These are phyloP conservation scores for Hyaloscypha bicolor DNA, from an alignment of 495 filamentous ascomycete species.

Conservation along the genomic window DNA sequence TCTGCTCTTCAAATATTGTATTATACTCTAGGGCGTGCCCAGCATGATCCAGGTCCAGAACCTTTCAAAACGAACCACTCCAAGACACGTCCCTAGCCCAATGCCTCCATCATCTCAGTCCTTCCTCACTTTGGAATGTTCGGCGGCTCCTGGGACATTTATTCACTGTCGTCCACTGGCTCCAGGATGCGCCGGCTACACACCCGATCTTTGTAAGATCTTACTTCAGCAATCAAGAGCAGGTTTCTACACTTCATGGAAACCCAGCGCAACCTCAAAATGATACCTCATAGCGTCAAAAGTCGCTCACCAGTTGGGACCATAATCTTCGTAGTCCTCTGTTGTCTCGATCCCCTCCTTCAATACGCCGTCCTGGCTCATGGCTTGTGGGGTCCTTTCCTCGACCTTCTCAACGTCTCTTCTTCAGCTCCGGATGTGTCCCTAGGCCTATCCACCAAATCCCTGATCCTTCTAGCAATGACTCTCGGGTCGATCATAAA, in stretches of 20 bases:
- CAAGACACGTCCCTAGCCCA: too few species aligned
- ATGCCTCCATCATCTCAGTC: too few species aligned
- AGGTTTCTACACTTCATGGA: too few species aligned
- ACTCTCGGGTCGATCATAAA: slow-evolving; percentile 50
- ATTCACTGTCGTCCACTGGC: too few species aligned
- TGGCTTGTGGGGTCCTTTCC: slow-evolving; percentile 36
- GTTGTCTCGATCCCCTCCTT: slow-evolving; percentile 55
- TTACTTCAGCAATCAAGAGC: too few species aligned
- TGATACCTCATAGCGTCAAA: slow-evolving; percentile 26
- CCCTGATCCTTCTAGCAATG: slow-evolving; percentile 50
- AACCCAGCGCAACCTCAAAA: too few species aligned
- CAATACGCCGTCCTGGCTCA: slow-evolving; percentile 55
- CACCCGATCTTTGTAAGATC: too few species aligned
- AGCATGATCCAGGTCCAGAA: neutral
- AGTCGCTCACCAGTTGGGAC: slow-evolving; percentile 49
- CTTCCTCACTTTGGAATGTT: too few species aligned
- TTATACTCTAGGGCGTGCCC: neutral
- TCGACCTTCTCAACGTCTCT: slow-evolving; percentile 34
- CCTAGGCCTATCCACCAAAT: slow-evolving; percentile 43
- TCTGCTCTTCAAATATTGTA: neutral
- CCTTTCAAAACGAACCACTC: neutral
- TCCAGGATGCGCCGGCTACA: too few species aligned
- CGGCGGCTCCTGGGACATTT: too few species aligned
- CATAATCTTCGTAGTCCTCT: slow-evolving; percentile 57
- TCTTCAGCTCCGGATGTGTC: slow-evolving; percentile 33